Evolutionary conservation across 768 basidiomycete species (phyloP).

Genomic region (Lactarius trivialis): DNA sequence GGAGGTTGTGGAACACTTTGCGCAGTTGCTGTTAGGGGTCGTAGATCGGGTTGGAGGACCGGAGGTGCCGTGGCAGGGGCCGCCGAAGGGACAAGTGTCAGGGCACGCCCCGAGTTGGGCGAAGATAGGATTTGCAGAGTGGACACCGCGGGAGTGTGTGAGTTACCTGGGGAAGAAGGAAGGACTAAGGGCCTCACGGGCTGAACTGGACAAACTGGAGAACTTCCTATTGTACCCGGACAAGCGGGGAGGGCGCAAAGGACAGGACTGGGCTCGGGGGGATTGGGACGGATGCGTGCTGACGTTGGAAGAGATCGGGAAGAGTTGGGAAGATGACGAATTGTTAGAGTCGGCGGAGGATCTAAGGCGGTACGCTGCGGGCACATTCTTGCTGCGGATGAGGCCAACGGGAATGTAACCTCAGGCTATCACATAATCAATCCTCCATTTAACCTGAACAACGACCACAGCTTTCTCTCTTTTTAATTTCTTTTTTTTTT

Average conservation of each 20-base stretch:
- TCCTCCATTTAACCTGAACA: not conserved
- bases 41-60: constrained; percentile 48
- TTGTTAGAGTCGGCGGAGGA: constrained; percentile 44
- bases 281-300: constrained; percentile 57
- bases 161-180: constrained; percentile 46
- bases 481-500: constrained; percentile 13
- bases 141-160: constrained; percentile 52
- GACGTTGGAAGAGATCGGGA: constrained; percentile 43
- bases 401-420: constrained; percentile 34
- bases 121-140: constrained; percentile 38
- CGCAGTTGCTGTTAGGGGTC: constrained; percentile 50
- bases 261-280: constrained; percentile 64
- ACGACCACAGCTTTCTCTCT: constrained; percentile 9
- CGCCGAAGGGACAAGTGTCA: constrained; percentile 37
- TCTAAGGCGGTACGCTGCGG: constrained; percentile 42
- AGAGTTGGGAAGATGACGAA: constrained; percentile 46
- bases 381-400: constrained; percentile 43
- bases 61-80: constrained; percentile 32
- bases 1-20: constrained; percentile 65
- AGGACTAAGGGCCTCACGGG: constrained; percentile 15
- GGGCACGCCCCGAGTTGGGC: constrained; percentile 50
- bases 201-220: constrained; percentile 16
- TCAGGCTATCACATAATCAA: constrained; percentile 1
- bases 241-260: constrained; percentile 51
- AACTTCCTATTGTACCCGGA: constrained; percentile 37